phyloP scores from a whole-genome alignment of 495 filamentous ascomycete species.

The Pseudoneurospora amorphoporcata region DNA sequence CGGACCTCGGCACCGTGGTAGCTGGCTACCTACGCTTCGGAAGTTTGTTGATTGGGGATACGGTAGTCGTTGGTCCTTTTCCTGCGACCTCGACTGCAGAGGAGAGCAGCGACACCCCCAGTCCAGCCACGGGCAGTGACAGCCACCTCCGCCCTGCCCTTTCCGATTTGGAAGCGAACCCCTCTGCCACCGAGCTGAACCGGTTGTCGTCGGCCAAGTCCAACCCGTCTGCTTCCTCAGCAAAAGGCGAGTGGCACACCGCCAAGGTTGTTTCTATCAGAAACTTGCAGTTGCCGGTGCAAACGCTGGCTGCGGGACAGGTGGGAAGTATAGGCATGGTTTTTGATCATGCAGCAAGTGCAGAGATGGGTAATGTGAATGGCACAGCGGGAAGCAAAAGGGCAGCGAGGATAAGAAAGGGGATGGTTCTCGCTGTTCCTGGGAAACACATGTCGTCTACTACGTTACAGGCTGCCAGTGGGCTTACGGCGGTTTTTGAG shows the following conservation, averaged over 20 bases:
- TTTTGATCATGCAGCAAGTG: slow-evolving; percentile 25
- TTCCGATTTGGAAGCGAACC: slow-evolving; percentile 26
- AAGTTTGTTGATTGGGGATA: slow-evolving; percentile 65
- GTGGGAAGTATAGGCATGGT: slow-evolving; percentile 83
- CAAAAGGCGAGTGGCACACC: slow-evolving; percentile 59
- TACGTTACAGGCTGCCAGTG: slow-evolving; percentile 44
- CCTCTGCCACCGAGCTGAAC: slow-evolving; percentile 31
- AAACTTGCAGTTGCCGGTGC: slow-evolving; percentile 77
- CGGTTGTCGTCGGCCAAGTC: slow-evolving; percentile 15
- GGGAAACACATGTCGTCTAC: slow-evolving; percentile 40
- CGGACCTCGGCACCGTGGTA: slow-evolving; percentile 49
- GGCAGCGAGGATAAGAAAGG: slow-evolving; percentile 54
- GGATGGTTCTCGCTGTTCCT: slow-evolving; percentile 64
- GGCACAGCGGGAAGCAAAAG: neutral
- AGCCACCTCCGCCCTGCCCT: slow-evolving; percentile 21
- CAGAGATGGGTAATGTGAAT: slow-evolving; percentile 16
- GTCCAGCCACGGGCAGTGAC: slow-evolving; percentile 21
- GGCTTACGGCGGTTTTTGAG: slow-evolving; percentile 42
- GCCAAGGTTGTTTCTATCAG: slow-evolving; percentile 78
- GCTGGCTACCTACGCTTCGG: slow-evolving; percentile 78
- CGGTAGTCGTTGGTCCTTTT: slow-evolving; percentile 72
- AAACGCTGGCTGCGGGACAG: slow-evolving; percentile 64
- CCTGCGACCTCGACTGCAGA: slow-evolving; percentile 18
- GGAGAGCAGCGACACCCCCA: slow-evolving; percentile 22
- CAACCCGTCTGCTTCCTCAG: slow-evolving; percentile 32